Base-by-base conservation (phyloP, 805 yeast genomes). In the Monosporozyma yasuniensis region DNA sequence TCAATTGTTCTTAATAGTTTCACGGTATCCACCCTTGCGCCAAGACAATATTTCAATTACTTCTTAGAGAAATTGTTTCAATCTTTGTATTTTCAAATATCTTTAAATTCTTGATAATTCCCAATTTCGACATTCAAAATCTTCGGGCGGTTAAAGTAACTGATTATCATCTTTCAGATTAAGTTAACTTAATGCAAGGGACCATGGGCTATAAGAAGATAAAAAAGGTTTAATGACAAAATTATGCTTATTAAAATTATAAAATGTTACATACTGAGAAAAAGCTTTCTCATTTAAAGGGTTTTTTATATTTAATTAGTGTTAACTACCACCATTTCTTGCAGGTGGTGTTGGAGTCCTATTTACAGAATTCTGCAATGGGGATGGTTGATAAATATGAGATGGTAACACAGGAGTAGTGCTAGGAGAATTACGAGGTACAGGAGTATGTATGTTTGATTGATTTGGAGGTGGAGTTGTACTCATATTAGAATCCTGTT, bases 291-390 rank as follows among this genome's bases (percentile, higher is more conserved):
- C 4, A 3, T 30, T n/a, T n/a, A n/a, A n/a, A 8, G 18, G 5
- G 35, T 11, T 32, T 12, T 4, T 32, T 32, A 16, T 25, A 5
- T 25, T 25, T 25, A 25, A 32, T 32, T 32, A 32, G 14, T 32
- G 35, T 32, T 12, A 12, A 32, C 16, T 16, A 14, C 42, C 25
- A 21, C 42, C 27, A 5, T 35, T 25, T 53, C 51, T 22, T 50
- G 43, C 14, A 43, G 25, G 16, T 47, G 48, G 21, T 22, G 35
- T 25, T 16, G 34, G 23, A 5, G 22, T 49, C 18, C 16, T 10
- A 21, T 39, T 19, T 16, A 34, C 48, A 53, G 19, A 28, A 25
- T 47, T 54, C 47, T 25, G 50, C 37, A 25, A 30, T 44, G 35
- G 35, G n/a, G 46, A 44, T 22, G 39, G 46, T 30, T 44, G 46